Base-by-base conservation (phyloP, 148 eudicot genomes). In the Pouteria glomerata region DNA sequence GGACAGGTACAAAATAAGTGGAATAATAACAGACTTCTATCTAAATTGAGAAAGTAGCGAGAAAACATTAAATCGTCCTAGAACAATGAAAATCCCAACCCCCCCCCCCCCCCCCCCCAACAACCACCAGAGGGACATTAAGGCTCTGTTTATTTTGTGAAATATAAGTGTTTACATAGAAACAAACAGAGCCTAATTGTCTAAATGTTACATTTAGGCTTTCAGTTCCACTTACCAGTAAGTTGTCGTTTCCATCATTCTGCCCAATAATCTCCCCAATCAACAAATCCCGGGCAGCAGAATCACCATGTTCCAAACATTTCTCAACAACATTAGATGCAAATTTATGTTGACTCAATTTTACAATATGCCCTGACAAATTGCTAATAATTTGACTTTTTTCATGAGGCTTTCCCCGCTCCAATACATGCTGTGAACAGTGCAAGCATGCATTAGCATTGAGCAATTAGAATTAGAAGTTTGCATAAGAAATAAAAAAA, bases 311-410 rank as follows among this genome's bases (percentile, higher is more conserved):
- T 57, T 85, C 87, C 70, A 90, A 75, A 72, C 97, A 90, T 73
- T 88, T 90, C 67, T 88, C 96, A 53, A 90, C 73, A 34, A 90
- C 96, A 77, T 90, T 90, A 15, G 96, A 90, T 4, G 96, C 96
- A 78, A 88, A 90, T 78, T 88, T 90, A 70, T 90, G 92, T 80
- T 90, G 96, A 84, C 96, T 90, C 88, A 90, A 77, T 73, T 86
- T 83, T 67, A 88, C 87, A 60, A 90, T 82, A 68, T 81, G 80
- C 63, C 91, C 93, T 47, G 68, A 64, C 77, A 90, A 56, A 68
- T 86, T 85, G 57, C 48, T 74, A 39, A 88, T 81, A 23, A 88
- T 83, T 67, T 71, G 79, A 53, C 78, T 73, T 68, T 91, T 82
- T 72, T 90, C 97, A 44, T 79, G 78, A 39, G 86, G 84, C 55